A percentile compares a stretch with the other conserved stretches of the same genome.
Evolutionary conservation across 371 early-diverging fungal species (phyloP).

Genomic region (Fennellomyces sp.): DNA sequence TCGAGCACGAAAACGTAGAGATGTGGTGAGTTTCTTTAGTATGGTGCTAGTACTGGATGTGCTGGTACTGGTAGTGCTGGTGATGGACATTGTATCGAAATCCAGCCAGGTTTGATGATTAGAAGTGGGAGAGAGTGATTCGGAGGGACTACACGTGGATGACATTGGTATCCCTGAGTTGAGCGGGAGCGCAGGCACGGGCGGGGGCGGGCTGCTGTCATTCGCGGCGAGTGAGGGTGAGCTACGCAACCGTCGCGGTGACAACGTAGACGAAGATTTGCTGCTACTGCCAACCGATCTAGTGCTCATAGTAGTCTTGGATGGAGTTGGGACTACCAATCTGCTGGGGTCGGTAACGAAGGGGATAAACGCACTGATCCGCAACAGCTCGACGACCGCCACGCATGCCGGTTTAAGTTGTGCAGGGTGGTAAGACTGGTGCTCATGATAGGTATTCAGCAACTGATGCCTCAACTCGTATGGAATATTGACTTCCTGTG

Average conservation of each 20-base stretch:
- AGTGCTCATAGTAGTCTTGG: constrained; percentile 3
- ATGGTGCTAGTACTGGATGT: constrained; percentile 7
- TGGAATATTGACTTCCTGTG: constrained; percentile 47
- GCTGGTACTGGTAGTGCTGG: not conserved
- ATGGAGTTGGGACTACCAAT: not conserved
- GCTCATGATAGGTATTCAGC: constrained; percentile 23
- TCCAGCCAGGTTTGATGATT: not conserved
- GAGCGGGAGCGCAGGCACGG: not conserved
- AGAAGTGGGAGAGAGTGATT: not conserved
- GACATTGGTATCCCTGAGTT: not conserved
- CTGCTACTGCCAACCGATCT: not conserved
- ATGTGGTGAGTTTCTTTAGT: constrained; percentile 16
- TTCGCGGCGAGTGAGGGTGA: not conserved
- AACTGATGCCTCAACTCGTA: constrained; percentile 35
- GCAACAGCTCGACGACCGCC: constrained; percentile 36
- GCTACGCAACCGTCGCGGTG: constrained; percentile 10
- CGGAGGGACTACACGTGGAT: not conserved
- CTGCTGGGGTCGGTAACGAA: constrained; percentile 36
- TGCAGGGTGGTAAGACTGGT: constrained; percentile 36
- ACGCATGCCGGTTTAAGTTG: constrained; percentile 32
- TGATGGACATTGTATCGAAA: not conserved
- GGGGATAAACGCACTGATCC: constrained; percentile 44
- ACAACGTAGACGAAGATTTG: not conserved
- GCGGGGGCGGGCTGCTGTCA: constrained; percentile 2
- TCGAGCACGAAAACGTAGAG: constrained; percentile 20